Evolutionary conservation across 176 grass and related monocot genomes (phyloP).

Genomic region (Elymus sibiricus): DNA sequence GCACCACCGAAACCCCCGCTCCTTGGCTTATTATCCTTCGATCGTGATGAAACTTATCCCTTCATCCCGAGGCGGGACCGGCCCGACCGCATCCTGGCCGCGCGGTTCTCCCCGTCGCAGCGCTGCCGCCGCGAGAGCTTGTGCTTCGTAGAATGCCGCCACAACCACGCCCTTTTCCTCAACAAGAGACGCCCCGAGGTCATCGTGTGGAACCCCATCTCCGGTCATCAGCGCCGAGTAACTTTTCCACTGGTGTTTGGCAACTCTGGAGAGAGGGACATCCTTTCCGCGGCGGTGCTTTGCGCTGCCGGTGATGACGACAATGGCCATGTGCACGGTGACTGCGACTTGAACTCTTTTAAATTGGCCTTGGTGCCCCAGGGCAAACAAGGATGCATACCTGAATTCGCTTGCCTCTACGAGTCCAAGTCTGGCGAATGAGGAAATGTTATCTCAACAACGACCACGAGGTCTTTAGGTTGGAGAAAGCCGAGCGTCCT

Average conservation of each 20-base stretch:
- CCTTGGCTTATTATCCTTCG: too few species aligned
- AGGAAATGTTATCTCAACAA: not conserved
- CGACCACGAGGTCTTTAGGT: too few species aligned
- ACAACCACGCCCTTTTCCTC: not conserved
- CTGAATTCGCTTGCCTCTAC: not conserved
- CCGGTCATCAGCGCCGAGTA: not conserved
- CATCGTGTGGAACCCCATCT: not conserved
- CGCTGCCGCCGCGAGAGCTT: not conserved
- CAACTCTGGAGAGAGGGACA: not conserved
- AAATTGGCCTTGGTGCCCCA: not conserved
- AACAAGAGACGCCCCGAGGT: not conserved
- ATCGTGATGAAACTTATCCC: too few species aligned
- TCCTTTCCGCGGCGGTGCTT: not conserved
- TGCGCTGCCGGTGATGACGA: too few species aligned
- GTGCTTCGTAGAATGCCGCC: not conserved
- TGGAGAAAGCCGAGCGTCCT: too few species aligned
- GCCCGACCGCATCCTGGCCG: not conserved
- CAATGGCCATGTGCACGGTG: not conserved
- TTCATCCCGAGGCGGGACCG: not conserved
- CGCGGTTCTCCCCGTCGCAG: not conserved
- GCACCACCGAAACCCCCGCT: too few species aligned
- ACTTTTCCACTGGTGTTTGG: not conserved
- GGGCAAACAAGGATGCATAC: not conserved
- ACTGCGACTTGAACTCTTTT: not conserved
- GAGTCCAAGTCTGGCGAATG: not conserved